Evolutionary conservation across 345 rosid genomes (phyloP).

Genomic region (Hibiscus tridactylites): DNA sequence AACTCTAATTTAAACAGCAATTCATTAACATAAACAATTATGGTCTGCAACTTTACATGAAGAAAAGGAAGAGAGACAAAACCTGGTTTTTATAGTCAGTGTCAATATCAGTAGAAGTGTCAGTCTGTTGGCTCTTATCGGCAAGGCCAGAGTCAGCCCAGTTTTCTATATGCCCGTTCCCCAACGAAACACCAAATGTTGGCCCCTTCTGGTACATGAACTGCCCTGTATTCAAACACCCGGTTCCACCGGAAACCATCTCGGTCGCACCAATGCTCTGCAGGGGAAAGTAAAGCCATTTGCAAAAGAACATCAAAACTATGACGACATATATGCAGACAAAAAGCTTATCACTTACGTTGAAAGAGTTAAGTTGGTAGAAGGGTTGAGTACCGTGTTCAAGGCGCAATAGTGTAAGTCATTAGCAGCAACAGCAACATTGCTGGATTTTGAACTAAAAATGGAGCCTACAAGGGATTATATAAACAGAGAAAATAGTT

Average conservation of each 20-base stretch:
- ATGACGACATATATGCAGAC: neutral
- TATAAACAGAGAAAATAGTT: neutral
- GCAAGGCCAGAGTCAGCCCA: slow-evolving; percentile 85
- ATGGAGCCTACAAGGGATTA: slow-evolving; percentile 33
- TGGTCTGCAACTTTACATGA: neutral
- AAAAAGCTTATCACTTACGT: neutral
- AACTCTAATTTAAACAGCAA: slow-evolving; percentile 8
- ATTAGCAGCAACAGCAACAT: slow-evolving; percentile 40
- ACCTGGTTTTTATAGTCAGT: slow-evolving; percentile 84
- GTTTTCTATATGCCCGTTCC: slow-evolving; percentile 61
- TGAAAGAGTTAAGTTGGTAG: slow-evolving; percentile 12
- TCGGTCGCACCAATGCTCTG: slow-evolving; percentile 34
- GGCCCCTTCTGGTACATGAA: slow-evolving; percentile 46
- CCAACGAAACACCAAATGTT: slow-evolving; percentile 33
- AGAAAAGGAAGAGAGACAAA: slow-evolving; percentile 23
- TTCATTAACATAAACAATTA: neutral
- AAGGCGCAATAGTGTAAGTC: slow-evolving; percentile 52
- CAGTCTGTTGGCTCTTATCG: slow-evolving; percentile 89
- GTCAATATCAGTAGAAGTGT: slow-evolving; percentile 88
- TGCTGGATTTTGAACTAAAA: slow-evolving; percentile 44
- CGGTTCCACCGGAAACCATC: slow-evolving; percentile 31
- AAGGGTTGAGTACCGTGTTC: slow-evolving; percentile 47
- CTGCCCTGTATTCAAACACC: slow-evolving; percentile 65
- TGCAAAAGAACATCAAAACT: neutral
- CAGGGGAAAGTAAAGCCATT: neutral